These are phyloP conservation scores for Sisymbrium irio DNA, from an alignment of 345 rosid species.

Conservation along the genomic window DNA sequence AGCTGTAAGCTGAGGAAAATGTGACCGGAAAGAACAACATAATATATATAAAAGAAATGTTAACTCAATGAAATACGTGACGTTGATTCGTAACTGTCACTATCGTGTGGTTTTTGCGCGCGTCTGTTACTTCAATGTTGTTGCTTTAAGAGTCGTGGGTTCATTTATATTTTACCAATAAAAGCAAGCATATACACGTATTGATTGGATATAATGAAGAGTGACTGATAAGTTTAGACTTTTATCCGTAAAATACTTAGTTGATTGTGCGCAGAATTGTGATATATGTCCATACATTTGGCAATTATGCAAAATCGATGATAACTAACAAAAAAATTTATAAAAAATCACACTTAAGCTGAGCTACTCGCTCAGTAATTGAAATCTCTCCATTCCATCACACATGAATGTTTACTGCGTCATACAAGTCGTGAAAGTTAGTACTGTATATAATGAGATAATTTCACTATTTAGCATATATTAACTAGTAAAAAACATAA, in stretches of 20 bases:
- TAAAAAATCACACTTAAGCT: neutral
- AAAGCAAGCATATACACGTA: constrained; percentile 3
- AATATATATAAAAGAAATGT: neutral
- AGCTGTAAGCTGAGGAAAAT: constrained; percentile 35
- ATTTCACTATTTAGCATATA: neutral
- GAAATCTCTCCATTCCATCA: neutral
- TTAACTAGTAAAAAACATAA: neutral
- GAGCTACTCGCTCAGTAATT: neutral
- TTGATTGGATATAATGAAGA: neutral
- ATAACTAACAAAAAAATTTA: too few species aligned
- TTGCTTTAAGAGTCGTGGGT: constrained; percentile 17
- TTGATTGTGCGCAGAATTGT: neutral
- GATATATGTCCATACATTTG: neutral
- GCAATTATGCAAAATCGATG: neutral
- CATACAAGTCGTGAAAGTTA: neutral
- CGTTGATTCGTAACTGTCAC: constrained; percentile 33
- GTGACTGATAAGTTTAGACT: constrained; percentile 2
- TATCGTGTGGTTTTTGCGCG: constrained; percentile 19
- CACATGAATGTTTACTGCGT: neutral
- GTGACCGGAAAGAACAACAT: constrained; percentile 20
- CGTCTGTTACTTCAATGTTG: constrained; percentile 10
- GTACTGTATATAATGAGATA: neutral
- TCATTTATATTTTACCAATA: constrained; percentile 22
- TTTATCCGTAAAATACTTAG: neutral
- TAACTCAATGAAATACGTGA: constrained; percentile 6